Evolutionary conservation across 352 stramenopile genomes (phyloP).

Genomic region (Phytophthora foliorum): DNA sequence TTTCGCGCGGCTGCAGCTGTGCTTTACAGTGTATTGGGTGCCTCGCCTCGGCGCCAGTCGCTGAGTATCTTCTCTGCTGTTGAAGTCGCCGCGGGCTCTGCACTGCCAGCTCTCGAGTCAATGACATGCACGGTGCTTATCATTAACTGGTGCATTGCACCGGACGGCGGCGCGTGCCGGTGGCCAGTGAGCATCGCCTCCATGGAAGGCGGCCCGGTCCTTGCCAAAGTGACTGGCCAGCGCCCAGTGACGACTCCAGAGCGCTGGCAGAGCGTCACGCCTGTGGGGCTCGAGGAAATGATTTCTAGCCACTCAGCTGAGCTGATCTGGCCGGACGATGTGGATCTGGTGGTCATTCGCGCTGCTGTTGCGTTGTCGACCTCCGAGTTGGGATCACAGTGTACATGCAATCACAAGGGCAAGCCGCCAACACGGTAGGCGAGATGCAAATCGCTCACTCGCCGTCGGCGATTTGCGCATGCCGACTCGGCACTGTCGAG

Average conservation of each 20-base stretch:
- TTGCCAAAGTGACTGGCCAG: slow-evolving; percentile 2
- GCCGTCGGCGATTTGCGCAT: neutral
- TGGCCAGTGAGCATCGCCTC: slow-evolving; percentile 12
- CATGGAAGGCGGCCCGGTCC: slow-evolving; percentile 7
- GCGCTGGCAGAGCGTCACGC: neutral
- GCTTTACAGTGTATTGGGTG: no score
- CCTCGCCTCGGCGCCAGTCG: no score
- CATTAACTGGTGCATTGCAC: no score
- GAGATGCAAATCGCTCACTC: neutral
- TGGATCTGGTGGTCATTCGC: neutral
- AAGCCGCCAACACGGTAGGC: neutral
- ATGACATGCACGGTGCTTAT: no score
- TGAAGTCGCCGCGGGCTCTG: no score
- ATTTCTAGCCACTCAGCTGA: neutral
- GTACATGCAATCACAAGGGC: no score
- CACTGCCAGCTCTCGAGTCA: no score
- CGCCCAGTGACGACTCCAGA: slow-evolving; percentile 3
- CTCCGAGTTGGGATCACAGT: no score
- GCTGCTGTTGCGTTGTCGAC: neutral
- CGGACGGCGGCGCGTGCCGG: slow-evolving; percentile 14
- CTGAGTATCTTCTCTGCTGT: no score
- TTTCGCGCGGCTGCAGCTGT: no score
- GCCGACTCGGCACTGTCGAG: no score
- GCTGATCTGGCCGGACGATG: neutral
- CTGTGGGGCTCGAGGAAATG: neutral